Base-by-base conservation (phyloP, 2,329 filamentous ascomycete genomes). In the Davidsoniella virescens region DNA sequence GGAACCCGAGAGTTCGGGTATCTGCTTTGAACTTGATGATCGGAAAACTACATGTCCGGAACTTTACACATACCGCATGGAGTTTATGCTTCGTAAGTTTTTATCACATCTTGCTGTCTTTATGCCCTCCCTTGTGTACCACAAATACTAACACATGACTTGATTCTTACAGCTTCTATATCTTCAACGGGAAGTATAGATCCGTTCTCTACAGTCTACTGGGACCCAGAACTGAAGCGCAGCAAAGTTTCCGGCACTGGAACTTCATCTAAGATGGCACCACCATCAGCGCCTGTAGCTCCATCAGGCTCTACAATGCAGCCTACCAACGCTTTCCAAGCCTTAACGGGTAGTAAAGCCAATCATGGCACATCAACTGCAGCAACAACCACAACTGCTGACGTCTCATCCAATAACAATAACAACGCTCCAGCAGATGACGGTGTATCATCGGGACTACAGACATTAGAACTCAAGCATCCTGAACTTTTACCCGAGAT, bases 151-250 rank as follows among this genome's bases (percentile, higher is more conserved):
- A 59, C 58, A 57, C 51, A 60, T 18, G 10, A n/a, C 23, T 5
- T 52, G n/a, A 23, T 9, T 12, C 26, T 29, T 50, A 7, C 55
- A 73, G 71, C 70, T 49, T 60, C 62, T 51, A 65, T 77, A 12
- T 65, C 72, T 37, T 66, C 62, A 64, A 79, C 64, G 44, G 62
- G 63, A 44, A 61, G 64, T 6, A 90, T 98, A 55, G 81, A 98
- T 59, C 92, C 92, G 0, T 93, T 90, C 61, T 88, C 86, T 0
- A 78, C 77, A 0, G 64, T 69, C 0, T 96, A 96, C 63, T 96
- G 92, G 92, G 65, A 70, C 26, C 56, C 65, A 2, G 67, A 68
- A 51, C 59, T 59, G 16, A 66, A 64, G 54, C 56, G 59, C 18
- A 43, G n/a, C 9, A 49, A 43, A 12, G 7, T 40, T 14, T 2